phyloP scores from a whole-genome alignment of 345 rosid species.

The Garcia nutans region DNA sequence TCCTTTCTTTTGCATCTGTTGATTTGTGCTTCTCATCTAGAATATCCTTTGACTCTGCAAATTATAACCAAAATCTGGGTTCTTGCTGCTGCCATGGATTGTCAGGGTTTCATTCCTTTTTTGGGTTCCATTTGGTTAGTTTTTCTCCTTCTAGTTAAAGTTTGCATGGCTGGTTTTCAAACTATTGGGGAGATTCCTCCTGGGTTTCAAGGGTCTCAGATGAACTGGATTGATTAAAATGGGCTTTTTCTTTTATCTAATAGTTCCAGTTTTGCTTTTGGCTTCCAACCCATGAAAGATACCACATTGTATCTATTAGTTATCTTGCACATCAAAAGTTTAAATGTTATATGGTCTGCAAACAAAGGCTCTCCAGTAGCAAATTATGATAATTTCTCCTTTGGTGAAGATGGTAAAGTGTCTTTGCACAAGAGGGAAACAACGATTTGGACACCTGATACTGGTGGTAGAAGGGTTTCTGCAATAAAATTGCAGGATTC shows the following conservation, averaged over 20 bases:
- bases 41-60: neutral
- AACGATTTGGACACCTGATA: slow-evolving; percentile 57
- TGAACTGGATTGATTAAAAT: slow-evolving; percentile 58
- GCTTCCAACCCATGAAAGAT: slow-evolving; percentile 47
- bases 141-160: slow-evolving; percentile 20
- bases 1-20: neutral
- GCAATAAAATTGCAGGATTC: slow-evolving; percentile 70
- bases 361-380: slow-evolving; percentile 63
- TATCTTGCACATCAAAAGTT: slow-evolving; percentile 44
- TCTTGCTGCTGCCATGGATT: slow-evolving; percentile 41
- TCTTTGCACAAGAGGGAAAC: slow-evolving; percentile 42
- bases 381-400: slow-evolving; percentile 57
- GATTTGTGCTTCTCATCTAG: neutral
- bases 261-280: slow-evolving; percentile 57
- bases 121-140: slow-evolving; percentile 31
- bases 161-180: slow-evolving; percentile 37
- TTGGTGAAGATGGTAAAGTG: slow-evolving; percentile 53
- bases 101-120: too few relatives aligned
- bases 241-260: slow-evolving; percentile 74
- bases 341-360: slow-evolving; percentile 64
- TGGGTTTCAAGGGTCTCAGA: slow-evolving; percentile 58
- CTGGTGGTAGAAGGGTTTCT: slow-evolving; percentile 50
- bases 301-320: slow-evolving; percentile 52
- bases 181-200: slow-evolving; percentile 39
- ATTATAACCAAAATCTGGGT: neutral